Evolutionary conservation across 2,329 filamentous ascomycete species (phyloP).

Genomic region (Hymenoscyphus infarciens): DNA sequence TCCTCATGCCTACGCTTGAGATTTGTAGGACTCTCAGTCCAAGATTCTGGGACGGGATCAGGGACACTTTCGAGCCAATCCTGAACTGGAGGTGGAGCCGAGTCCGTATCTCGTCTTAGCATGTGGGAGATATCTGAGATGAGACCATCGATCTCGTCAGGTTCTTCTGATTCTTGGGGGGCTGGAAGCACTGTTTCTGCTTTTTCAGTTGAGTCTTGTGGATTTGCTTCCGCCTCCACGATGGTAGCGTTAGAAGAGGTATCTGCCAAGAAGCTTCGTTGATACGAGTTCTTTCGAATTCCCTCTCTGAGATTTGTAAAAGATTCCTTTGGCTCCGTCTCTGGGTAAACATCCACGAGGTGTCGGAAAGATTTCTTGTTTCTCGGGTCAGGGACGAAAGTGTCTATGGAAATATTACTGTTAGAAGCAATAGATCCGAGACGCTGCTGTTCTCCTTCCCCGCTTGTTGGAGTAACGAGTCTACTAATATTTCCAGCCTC

Average conservation of each 20-base stretch:
- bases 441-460: neutral
- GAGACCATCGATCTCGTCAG: neutral
- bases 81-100: neutral
- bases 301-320: neutral
- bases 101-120: neutral
- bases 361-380: constrained; percentile 1
- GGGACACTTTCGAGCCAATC: neutral
- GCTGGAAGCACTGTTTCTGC: neutral
- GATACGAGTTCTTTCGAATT: neutral
- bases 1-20: neutral
- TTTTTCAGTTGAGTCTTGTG: neutral
- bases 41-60: neutral
- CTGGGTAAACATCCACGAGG: neutral
- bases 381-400: neutral
- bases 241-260: neutral
- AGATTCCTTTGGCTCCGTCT: neutral
- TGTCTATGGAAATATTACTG: neutral
- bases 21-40: neutral
- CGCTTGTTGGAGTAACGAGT: neutral
- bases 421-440: neutral
- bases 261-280: neutral
- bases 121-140: neutral
- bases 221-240: neutral
- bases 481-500: neutral
- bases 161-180: neutral